These are phyloP conservation scores for Exsudoporus frostii DNA, from an alignment of 768 basidiomycete genomes.

Conservation along the genomic window DNA sequence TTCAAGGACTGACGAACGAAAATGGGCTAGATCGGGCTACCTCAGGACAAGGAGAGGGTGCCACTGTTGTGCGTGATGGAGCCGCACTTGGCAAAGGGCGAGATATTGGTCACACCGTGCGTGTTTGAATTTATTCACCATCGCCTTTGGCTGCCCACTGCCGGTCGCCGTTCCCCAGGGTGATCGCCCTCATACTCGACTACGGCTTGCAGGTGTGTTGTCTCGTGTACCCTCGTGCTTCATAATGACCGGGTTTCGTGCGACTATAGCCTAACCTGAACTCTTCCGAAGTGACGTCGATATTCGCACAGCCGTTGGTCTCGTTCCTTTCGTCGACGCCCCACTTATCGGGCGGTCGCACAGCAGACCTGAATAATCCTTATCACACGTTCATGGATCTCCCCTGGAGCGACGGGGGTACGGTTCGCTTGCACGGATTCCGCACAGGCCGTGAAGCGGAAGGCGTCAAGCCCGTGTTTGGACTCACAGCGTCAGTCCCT, in stretches of 20 bases:
- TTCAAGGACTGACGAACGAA: background rate
- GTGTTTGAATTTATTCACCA: slow-evolving; percentile 27
- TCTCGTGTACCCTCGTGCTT: background rate
- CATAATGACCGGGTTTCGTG: background rate
- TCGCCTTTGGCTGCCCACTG: background rate
- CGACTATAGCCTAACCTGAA: slow-evolving; percentile 70
- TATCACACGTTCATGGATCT: slow-evolving; percentile 68
- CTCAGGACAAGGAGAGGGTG: slow-evolving; percentile 62
- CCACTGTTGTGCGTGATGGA: slow-evolving; percentile 77
- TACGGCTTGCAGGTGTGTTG: slow-evolving; percentile 60
- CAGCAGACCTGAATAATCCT: slow-evolving; percentile 41
- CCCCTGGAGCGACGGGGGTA: slow-evolving; percentile 38
- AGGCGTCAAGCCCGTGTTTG: slow-evolving; percentile 86
- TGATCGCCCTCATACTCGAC: slow-evolving; percentile 83
- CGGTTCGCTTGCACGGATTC: slow-evolving; percentile 66
- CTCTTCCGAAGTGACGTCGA: slow-evolving; percentile 66
- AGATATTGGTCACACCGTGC: slow-evolving; percentile 81
- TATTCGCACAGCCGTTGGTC: slow-evolving; percentile 83
- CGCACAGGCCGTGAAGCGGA: slow-evolving; percentile 82
- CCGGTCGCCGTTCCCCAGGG: slow-evolving; percentile 40
- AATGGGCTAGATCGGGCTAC: slow-evolving; percentile 72
- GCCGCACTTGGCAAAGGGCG: slow-evolving; percentile 71
- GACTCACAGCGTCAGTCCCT: slow-evolving; percentile 74
- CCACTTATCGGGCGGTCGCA: slow-evolving; percentile 56
- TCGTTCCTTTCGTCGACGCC: slow-evolving; percentile 65